phyloP scores from a whole-genome alignment of 305 asterid species.

The Solanum hybrid region DNA sequence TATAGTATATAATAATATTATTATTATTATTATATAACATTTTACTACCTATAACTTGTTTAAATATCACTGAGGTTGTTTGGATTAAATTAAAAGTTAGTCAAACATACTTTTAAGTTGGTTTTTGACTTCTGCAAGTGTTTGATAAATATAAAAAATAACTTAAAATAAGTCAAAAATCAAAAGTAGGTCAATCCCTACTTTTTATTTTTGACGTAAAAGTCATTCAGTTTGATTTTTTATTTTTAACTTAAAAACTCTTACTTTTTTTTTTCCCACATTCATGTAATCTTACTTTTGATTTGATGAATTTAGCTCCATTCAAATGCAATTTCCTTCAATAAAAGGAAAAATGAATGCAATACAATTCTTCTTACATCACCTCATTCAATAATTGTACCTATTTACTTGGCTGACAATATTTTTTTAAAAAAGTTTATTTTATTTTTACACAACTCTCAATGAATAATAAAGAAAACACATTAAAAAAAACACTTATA shows the following conservation, averaged over 20 bases:
- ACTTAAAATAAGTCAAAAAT: not conserved
- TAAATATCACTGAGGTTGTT: not conserved
- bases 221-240: too few species aligned
- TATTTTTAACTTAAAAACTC: too few species aligned
- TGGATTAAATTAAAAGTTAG: too few species aligned
- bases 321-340: not conserved
- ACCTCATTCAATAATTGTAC: not conserved
- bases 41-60: not conserved
- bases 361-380: not conserved
- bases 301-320: not conserved
- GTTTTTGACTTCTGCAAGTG: accelerated
- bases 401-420: not conserved
- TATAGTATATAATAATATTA: too few species aligned
- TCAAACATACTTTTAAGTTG: too few species aligned
- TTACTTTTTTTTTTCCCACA: accelerated
- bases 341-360: not conserved
- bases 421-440: accelerated
- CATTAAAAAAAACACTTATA: not conserved
- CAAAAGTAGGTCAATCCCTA: accelerated
- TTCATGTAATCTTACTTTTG: not conserved
- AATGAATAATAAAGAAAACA: not conserved
- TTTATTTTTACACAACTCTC: not conserved
- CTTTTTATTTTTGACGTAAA: not conserved
- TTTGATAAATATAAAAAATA: too few species aligned
- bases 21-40: not conserved